Evolutionary conservation across 805 yeast species (phyloP).

Genomic region (Barnettozyma sucrosica): DNA sequence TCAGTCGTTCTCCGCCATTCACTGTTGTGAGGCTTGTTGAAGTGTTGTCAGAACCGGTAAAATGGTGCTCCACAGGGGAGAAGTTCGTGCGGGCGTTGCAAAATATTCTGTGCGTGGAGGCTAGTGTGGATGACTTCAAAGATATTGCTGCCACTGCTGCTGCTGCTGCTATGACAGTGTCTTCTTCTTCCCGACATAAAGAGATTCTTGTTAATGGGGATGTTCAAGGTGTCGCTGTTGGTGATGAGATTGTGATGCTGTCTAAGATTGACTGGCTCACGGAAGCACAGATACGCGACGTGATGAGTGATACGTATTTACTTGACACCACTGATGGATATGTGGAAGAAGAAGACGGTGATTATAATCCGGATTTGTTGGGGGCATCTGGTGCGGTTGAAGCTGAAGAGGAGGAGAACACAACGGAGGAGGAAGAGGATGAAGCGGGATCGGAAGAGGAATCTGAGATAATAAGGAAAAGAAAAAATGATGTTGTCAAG

Average conservation of each 20-base stretch:
- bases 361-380: neutral
- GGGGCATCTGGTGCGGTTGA: conserved; percentile 1
- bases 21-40: conserved; percentile 45
- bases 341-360: conserved; percentile 4
- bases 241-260: conserved; percentile 18
- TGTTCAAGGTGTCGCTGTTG: conserved; percentile 12
- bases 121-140: conserved; percentile 13
- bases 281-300: conserved; percentile 16
- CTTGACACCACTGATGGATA: conserved; percentile 12
- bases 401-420: conserved; percentile 5
- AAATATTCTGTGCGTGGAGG: conserved; percentile 18
- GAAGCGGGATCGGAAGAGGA: conserved; percentile 6
- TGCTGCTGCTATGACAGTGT: neutral
- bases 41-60: conserved; percentile 38
- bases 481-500: conserved; percentile 4
- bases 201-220: neutral
- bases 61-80: conserved; percentile 31
- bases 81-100: conserved; percentile 42
- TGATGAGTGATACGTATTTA: conserved; percentile 17
- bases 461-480: conserved; percentile 8
- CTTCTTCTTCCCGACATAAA: neutral
- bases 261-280: conserved; percentile 25
- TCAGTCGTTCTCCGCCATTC: conserved; percentile 35
- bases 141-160: neutral
- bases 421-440: neutral